Evolutionary conservation across 2,329 filamentous ascomycete species (phyloP), one percentile per base, ranked within the genome.

Genomic region (Cladosporium sp.): DNA sequence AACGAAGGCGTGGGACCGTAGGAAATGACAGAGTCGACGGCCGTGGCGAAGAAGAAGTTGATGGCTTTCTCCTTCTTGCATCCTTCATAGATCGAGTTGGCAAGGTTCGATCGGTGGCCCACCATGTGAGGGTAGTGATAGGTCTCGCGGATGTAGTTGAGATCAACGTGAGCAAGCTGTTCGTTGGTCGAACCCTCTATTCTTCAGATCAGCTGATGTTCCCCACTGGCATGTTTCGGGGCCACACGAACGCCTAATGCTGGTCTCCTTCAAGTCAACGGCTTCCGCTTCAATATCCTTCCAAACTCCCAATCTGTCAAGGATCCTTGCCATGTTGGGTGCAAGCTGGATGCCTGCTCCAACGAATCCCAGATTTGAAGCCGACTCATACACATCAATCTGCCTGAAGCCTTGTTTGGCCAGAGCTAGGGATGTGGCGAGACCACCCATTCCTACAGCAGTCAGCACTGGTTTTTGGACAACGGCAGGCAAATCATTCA

Each of bases 341-440:
- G 91, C 90, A 66, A 94, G 83, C 75, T 96, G 92, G 69, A 95
- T 94, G 5, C 92, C 92, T 1, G 92, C 92, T 28, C 92, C 92
- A 0, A 94, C 91, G 72, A 94, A 94, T 5, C 91, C 91, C 4
- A 94, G 83, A 69, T 87, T 85, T 5, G 88, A 86, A 0, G 91
- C 91, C 40, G 84, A 85, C 75, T 94, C 91, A 75, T 88, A 94
- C 60, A 94, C 86, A 64, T 89, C 82, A 72, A 94, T 89, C 65
- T 90, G 81, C 69, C 82, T 86, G 78, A 94, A 93, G 8, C 91
- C 91, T 71, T 88, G 87, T 78, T 90, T 90, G 49, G 91, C 90
- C 40, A 94, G 84, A 14, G 90, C 86, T 40, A 94, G 83, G 7
- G 91, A 90, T 61, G 83, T 84, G 65, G 89, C 87, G 31, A 94